Base-by-base conservation (phyloP, 2,329 filamentous ascomycete genomes). In the Sclerotinia spermophila region DNA sequence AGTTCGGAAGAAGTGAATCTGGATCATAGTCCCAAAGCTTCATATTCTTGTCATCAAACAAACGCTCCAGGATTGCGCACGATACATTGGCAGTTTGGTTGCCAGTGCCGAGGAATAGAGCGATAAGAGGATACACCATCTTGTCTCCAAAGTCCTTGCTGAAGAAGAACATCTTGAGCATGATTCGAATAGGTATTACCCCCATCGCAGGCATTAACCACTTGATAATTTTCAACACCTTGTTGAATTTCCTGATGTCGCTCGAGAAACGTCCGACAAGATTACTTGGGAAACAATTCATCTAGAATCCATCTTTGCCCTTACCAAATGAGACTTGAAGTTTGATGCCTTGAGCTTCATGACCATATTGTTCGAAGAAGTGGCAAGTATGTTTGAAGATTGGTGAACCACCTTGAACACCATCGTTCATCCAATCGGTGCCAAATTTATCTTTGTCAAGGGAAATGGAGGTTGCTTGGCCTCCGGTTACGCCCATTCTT, bases 21-120 rank as follows among this genome's bases (percentile, higher is more conserved):
- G 82, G 76, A 66, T 88, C 86, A 73, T 87, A 89, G 40, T 86
- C 81, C 86, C 86, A 89, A 13, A 89, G 81, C 72, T 85, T 85
- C 83, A 87, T 86, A 68, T 86, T 86, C 0, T 86, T 85, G 70
- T 87, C 85, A 71, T 87, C 81, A 66, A 87, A 89, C 0, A 90
- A 79, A 6, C 86, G 81, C 76, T 89, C 86, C 6, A 93, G 82
- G 45, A 93, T 88, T 35, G 90, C 89, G 56, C 85, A 86, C 0
- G 90, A 88, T 0, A 93, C 90, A 73, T 92, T 88, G 0, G 90
- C 87, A 0, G 90, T 91, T 75, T 92, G 89, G 74, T 93, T 93
- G 1, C 91, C 76, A 0, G 91, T 93, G 0, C 91, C 91, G 0
- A 93, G 82, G 77, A 94, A 93, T 1, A 93, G 82, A 0, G 91